phyloP scores from a whole-genome alignment of 306 rosid genomes.

The Ormosia emarginata region DNA sequence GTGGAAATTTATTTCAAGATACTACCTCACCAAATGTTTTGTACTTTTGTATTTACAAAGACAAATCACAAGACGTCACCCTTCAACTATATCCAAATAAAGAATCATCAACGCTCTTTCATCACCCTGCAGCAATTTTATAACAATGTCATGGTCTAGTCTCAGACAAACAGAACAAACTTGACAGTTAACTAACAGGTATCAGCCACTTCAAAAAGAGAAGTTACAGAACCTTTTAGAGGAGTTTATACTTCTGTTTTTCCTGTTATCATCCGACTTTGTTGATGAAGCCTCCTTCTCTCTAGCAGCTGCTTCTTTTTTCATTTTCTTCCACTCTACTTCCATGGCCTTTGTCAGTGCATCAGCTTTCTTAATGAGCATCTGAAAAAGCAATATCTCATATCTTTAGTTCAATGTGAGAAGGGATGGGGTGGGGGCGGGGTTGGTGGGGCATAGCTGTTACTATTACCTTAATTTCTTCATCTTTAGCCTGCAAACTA shows the following conservation, averaged over 20 bases:
- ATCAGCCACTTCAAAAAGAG: not conserved
- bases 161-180: not conserved
- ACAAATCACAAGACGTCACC: conserved; percentile 25
- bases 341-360: conserved; percentile 76
- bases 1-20: conserved; percentile 31
- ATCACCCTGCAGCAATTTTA: conserved; percentile 45
- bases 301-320: conserved; percentile 71
- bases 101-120: conserved; percentile 31
- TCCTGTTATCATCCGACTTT: conserved; percentile 46
- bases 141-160: not conserved
- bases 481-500: conserved; percentile 60
- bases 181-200: not conserved
- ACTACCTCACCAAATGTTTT: conserved; percentile 21
- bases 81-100: conserved; percentile 27
- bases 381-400: conserved; percentile 45
- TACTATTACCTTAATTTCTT: conserved; percentile 70
- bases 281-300: conserved; percentile 61
- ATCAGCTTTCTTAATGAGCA: conserved; percentile 72
- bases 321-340: conserved; percentile 70
- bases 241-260: conserved; percentile 37
- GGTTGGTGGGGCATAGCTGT: not conserved
- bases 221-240: conserved; percentile 50
- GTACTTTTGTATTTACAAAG: conserved; percentile 30
- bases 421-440: not conserved
- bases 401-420: not conserved